These are phyloP conservation scores for Acacia pycnantha DNA, from an alignment of 331 rosid genomes.

Conservation along the genomic window DNA sequence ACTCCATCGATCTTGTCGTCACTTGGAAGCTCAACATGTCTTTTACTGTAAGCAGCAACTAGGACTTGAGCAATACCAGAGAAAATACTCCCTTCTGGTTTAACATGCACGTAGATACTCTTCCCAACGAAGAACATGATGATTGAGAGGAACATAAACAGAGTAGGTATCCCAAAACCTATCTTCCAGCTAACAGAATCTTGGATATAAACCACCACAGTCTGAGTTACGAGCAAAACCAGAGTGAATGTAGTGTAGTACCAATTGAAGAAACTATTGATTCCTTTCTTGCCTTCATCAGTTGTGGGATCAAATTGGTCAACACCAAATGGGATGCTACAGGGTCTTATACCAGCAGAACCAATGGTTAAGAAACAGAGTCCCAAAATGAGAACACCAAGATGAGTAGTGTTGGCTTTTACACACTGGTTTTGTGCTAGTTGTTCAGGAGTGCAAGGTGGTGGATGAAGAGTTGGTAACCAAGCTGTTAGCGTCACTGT, in stretches of 20 bases:
- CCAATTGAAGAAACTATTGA: constrained; percentile 79
- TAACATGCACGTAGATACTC: constrained; percentile 45
- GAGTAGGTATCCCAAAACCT: constrained; percentile 70
- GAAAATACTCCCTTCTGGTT: constrained; percentile 70
- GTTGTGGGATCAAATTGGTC: constrained; percentile 64
- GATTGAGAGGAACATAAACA: constrained; percentile 49
- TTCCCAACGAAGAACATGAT: constrained; percentile 46
- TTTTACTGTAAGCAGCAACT: constrained; percentile 69
- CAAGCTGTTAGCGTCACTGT: constrained; percentile 61
- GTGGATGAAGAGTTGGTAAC: constrained; percentile 64
- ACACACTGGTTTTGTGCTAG: constrained; percentile 35
- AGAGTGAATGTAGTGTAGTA: constrained; percentile 61
- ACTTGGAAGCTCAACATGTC: constrained; percentile 42
- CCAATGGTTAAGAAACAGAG: constrained; percentile 57
- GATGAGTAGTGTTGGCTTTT: constrained; percentile 39
- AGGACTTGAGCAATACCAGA: constrained; percentile 50
- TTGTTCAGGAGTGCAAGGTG: constrained; percentile 38
- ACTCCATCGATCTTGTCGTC: constrained; percentile 2
- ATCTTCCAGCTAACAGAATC: constrained; percentile 72
- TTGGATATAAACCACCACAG: constrained; percentile 71
- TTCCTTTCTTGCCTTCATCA: constrained; percentile 62
- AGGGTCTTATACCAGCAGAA: constrained; percentile 69
- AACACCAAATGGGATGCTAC: constrained; percentile 83
- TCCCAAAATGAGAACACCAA: constrained; percentile 45
- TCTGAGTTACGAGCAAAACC: constrained; percentile 46